Conservation (phyloP, 306 rosid species). For the Lathyrus sativus region DNA sequence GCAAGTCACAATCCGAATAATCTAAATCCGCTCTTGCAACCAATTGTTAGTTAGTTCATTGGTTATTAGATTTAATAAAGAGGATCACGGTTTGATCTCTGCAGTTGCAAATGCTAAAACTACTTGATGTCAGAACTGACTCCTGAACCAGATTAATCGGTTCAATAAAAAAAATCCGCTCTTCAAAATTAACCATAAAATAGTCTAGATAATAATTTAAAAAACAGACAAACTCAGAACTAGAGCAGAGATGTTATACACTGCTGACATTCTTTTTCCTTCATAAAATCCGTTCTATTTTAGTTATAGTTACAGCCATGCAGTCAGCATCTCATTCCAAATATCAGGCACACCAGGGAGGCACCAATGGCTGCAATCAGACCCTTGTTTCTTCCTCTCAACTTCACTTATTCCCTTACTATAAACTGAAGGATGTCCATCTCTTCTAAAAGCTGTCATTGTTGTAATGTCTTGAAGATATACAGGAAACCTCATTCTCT, state of each 20-base stretch:
- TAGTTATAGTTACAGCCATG: conserved; percentile 51
- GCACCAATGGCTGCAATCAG: conserved; percentile 99
- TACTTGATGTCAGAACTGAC: too few species aligned
- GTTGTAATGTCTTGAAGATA: conserved; percentile 84
- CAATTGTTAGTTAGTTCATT: too few species aligned
- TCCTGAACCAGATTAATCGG: too few species aligned
- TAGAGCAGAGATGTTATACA: conserved; percentile 13
- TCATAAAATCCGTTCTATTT: too few species aligned
- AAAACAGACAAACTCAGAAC: conserved; percentile 32
- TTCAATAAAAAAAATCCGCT: not conserved
- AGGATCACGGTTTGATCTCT: too few species aligned
- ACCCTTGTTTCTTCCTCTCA: conserved; percentile 60
- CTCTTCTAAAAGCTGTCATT: conserved; percentile 80
- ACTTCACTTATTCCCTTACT: conserved; percentile 57
- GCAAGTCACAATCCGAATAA: too few species aligned
- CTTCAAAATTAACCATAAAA: too few species aligned
- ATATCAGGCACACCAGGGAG: conserved; percentile 97
- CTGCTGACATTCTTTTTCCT: too few species aligned
- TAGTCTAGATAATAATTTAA: too few species aligned
- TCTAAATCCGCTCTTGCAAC: too few species aligned
- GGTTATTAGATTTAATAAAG: too few species aligned
- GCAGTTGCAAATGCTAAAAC: too few species aligned
- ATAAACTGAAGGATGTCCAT: conserved; percentile 92
- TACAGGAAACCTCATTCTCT: conserved; percentile 85
- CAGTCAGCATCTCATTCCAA: conserved; percentile 91